phyloP scores from a whole-genome alignment of 352 stramenopile genomes.

The Aphanomyces stellatus region DNA sequence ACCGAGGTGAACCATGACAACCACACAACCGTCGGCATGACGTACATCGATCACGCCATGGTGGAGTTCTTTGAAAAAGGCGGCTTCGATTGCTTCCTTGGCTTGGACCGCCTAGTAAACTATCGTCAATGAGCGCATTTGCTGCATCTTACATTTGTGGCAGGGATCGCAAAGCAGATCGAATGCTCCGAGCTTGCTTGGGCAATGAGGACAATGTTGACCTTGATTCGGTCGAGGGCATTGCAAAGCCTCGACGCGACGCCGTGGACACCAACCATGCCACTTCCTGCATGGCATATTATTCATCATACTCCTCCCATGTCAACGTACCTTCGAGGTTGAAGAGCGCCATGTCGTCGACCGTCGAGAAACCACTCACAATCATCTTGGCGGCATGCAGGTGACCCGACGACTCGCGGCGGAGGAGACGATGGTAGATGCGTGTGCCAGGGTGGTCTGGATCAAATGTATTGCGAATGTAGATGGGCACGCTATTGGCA shows the following conservation, averaged over 20 bases:
- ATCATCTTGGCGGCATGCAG: conserved; percentile 54
- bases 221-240: conserved; percentile 83
- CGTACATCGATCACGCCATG: conserved; percentile 54
- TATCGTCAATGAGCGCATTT: background rate
- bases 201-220: conserved; percentile 94
- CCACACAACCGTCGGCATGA: background rate
- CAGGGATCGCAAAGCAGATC: conserved; percentile 91
- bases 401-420: conserved; percentile 52
- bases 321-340: conserved; percentile 89
- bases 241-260: conserved; percentile 90
- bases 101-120: conserved; percentile 35
- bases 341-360: conserved; percentile 92
- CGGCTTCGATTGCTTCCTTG: conserved; percentile 70
- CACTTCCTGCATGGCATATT: conserved; percentile 19
- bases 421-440: conserved; percentile 57
- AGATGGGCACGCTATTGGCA: conserved; percentile 92
- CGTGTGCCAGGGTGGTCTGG: conserved; percentile 67
- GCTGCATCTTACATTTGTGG: conserved; percentile 38
- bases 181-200: conserved; percentile 92
- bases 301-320: no score
- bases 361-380: conserved; percentile 86
- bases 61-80: conserved; percentile 85
- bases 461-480: conserved; percentile 97
- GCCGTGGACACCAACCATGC: conserved; percentile 92
- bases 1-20: conserved; percentile 3